phyloP scores from a whole-genome alignment of 169 alveolate genomes.

The Plasmodium gonderi region DNA sequence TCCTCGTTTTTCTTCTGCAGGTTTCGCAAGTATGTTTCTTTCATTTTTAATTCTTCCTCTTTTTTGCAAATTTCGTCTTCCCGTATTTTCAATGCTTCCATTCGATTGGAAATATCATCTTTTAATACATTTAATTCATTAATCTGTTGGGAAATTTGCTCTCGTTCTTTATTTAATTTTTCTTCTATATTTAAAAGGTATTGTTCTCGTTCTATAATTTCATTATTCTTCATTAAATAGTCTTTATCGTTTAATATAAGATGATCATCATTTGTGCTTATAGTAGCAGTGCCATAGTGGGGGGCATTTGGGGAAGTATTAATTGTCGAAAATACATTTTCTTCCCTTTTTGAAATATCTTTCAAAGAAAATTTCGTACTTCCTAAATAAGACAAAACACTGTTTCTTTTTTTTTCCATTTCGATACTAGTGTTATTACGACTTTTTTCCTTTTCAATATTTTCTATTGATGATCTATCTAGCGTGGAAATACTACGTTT shows the following conservation, averaged over 20 bases:
- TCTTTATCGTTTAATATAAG: not conserved
- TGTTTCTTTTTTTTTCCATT: not conserved
- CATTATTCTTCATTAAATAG: not conserved
- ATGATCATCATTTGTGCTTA: not conserved
- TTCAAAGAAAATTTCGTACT: constrained; percentile 1
- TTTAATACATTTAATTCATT: constrained; percentile 31
- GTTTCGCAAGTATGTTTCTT: not conserved
- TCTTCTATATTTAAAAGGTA: constrained; percentile 32
- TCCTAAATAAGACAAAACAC: not conserved
- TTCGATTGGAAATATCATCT: constrained; percentile 2
- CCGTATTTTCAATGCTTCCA: constrained; percentile 5
- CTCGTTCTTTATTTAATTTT: constrained; percentile 24
- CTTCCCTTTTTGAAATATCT: not conserved
- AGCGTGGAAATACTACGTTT: not conserved
- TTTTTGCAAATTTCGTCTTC: constrained; percentile 28
- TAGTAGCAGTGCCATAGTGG: not conserved
- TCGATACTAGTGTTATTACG: not conserved
- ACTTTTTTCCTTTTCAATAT: not conserved
- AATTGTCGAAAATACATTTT: not conserved
- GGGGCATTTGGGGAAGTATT: not conserved
- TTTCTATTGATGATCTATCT: not conserved
- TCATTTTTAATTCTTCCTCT: constrained; percentile 53
- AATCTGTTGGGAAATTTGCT: not conserved
- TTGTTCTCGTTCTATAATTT: constrained; percentile 11
- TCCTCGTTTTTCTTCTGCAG: not conserved